Base-by-base conservation (phyloP, 257 asterid species). In the Fraxinus anomala region DNA sequence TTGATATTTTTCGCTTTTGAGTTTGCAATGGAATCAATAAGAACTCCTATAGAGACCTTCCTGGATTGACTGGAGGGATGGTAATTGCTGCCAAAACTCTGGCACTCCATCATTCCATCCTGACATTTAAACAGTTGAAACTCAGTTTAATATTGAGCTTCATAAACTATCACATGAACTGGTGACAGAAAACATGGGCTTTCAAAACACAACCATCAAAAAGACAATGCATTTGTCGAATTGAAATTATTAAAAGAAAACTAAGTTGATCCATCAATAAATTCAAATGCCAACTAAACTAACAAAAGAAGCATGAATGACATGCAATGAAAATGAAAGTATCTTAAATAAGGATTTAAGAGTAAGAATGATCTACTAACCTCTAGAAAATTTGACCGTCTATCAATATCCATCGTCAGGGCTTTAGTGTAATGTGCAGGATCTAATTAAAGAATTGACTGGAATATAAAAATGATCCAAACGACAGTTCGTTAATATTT, bases 31-130 rank as follows among this genome's bases (percentile, higher is more conserved):
- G 95, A 87, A 82, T 89, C 89, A 69, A 83, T 82, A 75, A 89
- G 86, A 82, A 92, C 84, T 71, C 97, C 99, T 19, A 93, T 82
- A 70, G 99, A 94, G 81, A 91, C 88, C 84, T 94, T 94, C 87
- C 92, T 90, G 77, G 93, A 79, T 85, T 90, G 97, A 80, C 97
- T 88, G 81, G 84, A 80, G 72, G 54, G 63, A 23, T 72, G 86
- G 79, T 79, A 72, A 79, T 86, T 90, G 87, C 90, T 86, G 70
- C 91, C 85, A 76, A 84, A 86, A 81, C 96, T 87, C 79, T 74
- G 83, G 74, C 79, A 54, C 75, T 84, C 88, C 74, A 89, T 84
- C 76, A 72, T 78, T 51, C 31, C 83, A 33, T 86, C 96, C 98
- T 94, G 81, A 39, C 78, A 82, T 78, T 75, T 74, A 70, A 68